A percentile compares a stretch with the other conserved stretches of the same genome.
phyloP scores from a whole-genome alignment of 352 stramenopile species.

The Phytopythium vexans region DNA sequence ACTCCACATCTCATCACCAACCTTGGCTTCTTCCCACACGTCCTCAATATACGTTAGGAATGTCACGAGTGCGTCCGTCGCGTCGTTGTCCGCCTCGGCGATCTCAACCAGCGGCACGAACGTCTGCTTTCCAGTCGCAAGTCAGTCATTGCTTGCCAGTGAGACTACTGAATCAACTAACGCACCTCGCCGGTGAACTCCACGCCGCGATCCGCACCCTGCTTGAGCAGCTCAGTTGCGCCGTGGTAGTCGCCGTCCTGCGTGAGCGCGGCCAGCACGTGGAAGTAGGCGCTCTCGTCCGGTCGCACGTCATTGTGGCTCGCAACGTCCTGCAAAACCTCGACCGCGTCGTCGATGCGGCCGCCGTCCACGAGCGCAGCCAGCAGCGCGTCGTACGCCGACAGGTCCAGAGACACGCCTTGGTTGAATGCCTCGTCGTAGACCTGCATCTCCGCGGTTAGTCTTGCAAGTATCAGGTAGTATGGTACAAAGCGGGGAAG shows the following conservation, averaged over 20 bases:
- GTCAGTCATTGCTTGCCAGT: no score
- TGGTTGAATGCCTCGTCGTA: constrained; percentile 61
- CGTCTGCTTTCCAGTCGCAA: constrained; percentile 16
- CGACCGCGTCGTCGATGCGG: constrained; percentile 42
- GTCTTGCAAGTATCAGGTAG: constrained; percentile 8
- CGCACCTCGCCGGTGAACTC: constrained; percentile 44
- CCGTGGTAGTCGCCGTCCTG: constrained; percentile 35
- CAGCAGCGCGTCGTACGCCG: constrained; percentile 52
- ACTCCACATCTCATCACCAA: constrained; percentile 7
- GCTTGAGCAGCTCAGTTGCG: constrained; percentile 37
- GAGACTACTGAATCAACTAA: background rate
- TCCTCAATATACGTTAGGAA: constrained; percentile 66
- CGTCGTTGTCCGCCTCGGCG: constrained; percentile 39
- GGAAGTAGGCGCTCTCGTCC: constrained; percentile 40
- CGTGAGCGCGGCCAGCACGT: constrained; percentile 41
- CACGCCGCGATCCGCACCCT: constrained; percentile 39
- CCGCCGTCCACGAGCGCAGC: constrained; percentile 36
- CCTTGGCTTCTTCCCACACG: constrained; percentile 64
- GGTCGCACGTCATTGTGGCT: constrained; percentile 39
- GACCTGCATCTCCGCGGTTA: constrained; percentile 18
- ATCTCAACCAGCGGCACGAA: constrained; percentile 53
- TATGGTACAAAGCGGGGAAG: constrained; percentile 1
- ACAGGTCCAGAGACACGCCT: constrained; percentile 51
- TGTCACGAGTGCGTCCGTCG: constrained; percentile 48
- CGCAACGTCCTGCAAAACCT: constrained; percentile 49